Conservation (phyloP, 1,284 basidiomycete genomes). For the Rhodotorula sp. region DNA sequence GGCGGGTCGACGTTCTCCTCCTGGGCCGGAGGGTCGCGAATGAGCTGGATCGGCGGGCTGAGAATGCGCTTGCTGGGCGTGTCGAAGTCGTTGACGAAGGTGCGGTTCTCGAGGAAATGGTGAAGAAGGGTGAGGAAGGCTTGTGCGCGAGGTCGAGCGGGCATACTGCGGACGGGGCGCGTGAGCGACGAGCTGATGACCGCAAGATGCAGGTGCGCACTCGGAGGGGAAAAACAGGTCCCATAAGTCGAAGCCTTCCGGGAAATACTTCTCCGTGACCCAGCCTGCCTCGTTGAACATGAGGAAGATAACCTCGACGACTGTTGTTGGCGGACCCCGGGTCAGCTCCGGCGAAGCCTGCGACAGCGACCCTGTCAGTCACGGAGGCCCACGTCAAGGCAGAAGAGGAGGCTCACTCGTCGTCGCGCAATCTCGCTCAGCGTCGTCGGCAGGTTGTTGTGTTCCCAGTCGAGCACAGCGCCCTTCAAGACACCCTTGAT, state of each 20-base stretch:
- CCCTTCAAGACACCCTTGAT: conserved; percentile 75
- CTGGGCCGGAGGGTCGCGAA: not conserved
- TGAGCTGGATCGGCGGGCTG: conserved; percentile 27
- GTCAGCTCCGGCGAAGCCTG: conserved; percentile 50
- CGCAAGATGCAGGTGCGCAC: conserved; percentile 22
- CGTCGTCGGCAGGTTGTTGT: conserved; percentile 63
- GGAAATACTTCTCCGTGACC: conserved; percentile 69
- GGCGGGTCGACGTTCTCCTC: conserved; percentile 38
- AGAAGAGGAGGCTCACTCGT: conserved; percentile 52
- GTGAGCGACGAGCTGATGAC: not conserved
- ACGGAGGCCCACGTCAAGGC: conserved; percentile 44
- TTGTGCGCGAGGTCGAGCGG: conserved; percentile 66
- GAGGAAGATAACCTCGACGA: conserved; percentile 75
- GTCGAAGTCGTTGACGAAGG: conserved; percentile 30
- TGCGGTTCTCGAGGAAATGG: conserved; percentile 66
- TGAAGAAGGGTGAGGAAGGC: conserved; percentile 77
- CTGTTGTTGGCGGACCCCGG: conserved; percentile 68
- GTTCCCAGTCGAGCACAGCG: conserved; percentile 69
- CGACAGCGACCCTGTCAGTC: not conserved
- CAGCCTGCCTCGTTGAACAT: conserved; percentile 66
- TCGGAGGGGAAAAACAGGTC: conserved; percentile 68
- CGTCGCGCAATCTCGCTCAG: conserved; percentile 64
- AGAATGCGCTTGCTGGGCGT: conserved; percentile 12
- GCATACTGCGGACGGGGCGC: conserved; percentile 53
- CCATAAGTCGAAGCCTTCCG: conserved; percentile 68